Evolutionary conservation across 768 basidiomycete species (phyloP).

Genomic region (Panaeolus cyanescens): DNA sequence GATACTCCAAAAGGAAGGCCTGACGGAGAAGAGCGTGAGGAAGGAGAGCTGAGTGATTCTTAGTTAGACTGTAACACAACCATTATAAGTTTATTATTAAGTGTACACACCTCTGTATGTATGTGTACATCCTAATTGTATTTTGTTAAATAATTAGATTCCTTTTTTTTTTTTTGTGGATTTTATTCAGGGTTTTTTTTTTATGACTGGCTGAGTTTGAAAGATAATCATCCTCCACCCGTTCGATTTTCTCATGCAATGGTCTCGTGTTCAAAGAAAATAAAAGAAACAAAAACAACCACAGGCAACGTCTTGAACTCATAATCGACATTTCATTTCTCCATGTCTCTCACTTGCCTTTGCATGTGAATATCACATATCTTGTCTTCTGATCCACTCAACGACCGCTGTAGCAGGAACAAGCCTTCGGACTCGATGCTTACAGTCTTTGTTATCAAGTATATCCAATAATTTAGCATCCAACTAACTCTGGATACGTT

Average conservation of each 20-base stretch:
- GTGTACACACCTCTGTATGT: conserved; percentile 5
- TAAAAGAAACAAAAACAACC: not conserved
- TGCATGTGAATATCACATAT: not conserved
- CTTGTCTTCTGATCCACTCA: not conserved
- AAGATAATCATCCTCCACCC: too few species aligned
- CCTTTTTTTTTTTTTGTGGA: not conserved
- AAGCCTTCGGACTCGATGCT: not conserved
- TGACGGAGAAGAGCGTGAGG: conserved; percentile 31
- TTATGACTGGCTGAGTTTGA: not conserved
- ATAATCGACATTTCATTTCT: not conserved
- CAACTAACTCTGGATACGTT: too few species aligned
- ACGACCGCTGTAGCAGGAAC: not conserved
- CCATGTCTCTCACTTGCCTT: not conserved
- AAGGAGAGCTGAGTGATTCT: conserved; percentile 39
- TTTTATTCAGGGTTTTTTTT: not conserved
- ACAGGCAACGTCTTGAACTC: not conserved
- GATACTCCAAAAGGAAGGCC: conserved; percentile 13
- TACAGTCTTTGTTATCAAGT: too few species aligned
- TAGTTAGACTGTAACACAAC: not conserved
- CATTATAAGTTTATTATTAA: conserved; percentile 1
- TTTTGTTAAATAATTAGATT: not conserved
- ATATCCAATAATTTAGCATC: too few species aligned
- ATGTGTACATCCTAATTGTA: not conserved
- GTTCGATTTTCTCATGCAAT: too few species aligned
- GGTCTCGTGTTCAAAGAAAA: not conserved